These are phyloP conservation scores for Ochetophila trinervis DNA, from an alignment of 306 rosid genomes.

Conservation along the genomic window DNA sequence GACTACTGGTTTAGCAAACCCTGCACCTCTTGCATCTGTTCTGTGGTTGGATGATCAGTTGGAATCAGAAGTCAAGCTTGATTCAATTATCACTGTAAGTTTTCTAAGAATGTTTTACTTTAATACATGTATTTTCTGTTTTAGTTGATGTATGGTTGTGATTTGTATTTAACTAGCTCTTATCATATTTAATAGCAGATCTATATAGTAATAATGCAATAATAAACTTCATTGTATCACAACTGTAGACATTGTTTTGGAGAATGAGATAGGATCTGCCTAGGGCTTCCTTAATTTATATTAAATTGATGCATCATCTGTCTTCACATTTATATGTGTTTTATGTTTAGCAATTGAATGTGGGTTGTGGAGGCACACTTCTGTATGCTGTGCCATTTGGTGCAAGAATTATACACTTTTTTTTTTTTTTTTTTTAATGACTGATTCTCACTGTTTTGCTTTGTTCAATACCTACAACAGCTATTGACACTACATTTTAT, in stretches of 20 bases:
- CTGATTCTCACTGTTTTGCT: not conserved
- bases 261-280: no score
- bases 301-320: no score
- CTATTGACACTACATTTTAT: no score
- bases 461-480: slow-evolving; percentile 1
- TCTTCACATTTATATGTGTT: no score
- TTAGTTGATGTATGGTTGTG: not conserved
- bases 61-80: slow-evolving; percentile 79
- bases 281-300: no score
- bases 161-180: not conserved
- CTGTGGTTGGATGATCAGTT: slow-evolving; percentile 97
- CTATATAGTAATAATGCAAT: no score
- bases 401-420: no score
- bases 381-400: not conserved
- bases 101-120: slow-evolving; percentile 1
- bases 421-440: no score
- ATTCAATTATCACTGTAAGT: slow-evolving; percentile 87
- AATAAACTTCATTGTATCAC: no score
- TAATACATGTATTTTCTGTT: not conserved
- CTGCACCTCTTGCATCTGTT: slow-evolving; percentile 92
- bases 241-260: no score
- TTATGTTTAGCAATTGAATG: not conserved
- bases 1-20: slow-evolving; percentile 98
- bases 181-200: no score
- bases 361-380: not conserved